These are phyloP conservation scores for Sherardia arvensis DNA, from an alignment of 257 asterid genomes.

Conservation along the genomic window DNA sequence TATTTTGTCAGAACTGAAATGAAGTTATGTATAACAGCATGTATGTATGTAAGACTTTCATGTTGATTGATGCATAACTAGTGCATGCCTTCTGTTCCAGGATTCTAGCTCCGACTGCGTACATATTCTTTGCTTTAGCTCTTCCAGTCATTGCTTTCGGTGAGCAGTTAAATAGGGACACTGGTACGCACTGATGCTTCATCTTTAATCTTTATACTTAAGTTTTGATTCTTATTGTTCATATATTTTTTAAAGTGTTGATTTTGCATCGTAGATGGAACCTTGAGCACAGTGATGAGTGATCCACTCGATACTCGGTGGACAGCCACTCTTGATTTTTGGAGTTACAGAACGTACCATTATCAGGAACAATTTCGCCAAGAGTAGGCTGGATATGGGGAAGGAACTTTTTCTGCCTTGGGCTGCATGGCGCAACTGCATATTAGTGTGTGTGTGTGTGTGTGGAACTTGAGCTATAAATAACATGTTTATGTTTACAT, in stretches of 20 bases:
- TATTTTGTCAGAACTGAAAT: neutral
- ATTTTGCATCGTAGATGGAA: slow-evolving; percentile 32
- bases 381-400: slow-evolving; percentile 2
- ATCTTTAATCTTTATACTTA: too few species aligned
- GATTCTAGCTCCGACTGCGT: slow-evolving; percentile 53
- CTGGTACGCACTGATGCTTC: slow-evolving; percentile 28
- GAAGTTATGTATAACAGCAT: neutral
- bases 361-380: slow-evolving; percentile 45
- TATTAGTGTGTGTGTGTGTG: too few species aligned
- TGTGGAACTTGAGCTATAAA: too few species aligned
- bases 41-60: neutral
- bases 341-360: slow-evolving; percentile 65
- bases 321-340: too few species aligned
- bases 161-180: slow-evolving; percentile 49
- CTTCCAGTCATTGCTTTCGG: slow-evolving; percentile 68
- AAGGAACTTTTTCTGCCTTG: too few species aligned
- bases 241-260: neutral
- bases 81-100: slow-evolving; percentile 13
- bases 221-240: neutral
- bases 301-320: too few species aligned
- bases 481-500: too few species aligned
- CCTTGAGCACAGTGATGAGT: slow-evolving; percentile 45
- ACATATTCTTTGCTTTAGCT: slow-evolving; percentile 52
- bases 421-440: too few species aligned
- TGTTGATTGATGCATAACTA: too few species aligned